Conservation (phyloP, 345 rosid species). For the Hirschfeldia incana region DNA sequence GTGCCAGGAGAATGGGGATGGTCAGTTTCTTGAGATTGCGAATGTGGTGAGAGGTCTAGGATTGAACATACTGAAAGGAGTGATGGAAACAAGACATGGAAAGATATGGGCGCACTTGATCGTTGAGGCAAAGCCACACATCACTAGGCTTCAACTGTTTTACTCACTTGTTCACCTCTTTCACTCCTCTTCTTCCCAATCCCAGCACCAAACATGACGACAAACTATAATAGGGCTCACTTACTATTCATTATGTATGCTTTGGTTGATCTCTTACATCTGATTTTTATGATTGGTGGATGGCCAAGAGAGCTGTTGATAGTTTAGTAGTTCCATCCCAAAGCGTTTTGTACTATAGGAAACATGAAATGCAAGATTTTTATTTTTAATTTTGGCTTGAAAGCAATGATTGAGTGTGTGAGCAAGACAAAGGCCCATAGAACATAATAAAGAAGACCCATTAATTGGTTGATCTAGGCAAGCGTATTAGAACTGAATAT, state of each 20-base stretch:
- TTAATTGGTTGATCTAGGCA: too few species aligned
- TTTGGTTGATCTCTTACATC: neutral
- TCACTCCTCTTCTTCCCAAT: slow-evolving; percentile 10
- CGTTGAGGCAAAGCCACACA: slow-evolving; percentile 66
- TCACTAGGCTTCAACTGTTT: slow-evolving; percentile 72
- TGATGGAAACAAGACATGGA: slow-evolving; percentile 59
- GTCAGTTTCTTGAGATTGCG: slow-evolving; percentile 75
- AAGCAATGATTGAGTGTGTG: neutral
- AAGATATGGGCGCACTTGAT: slow-evolving; percentile 83
- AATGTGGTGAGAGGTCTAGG: slow-evolving; percentile 71
- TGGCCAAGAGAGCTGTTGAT: neutral
- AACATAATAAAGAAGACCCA: neutral
- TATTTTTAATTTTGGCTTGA: neutral
- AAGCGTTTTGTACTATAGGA: neutral
- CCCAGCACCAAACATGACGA: slow-evolving; percentile 10
- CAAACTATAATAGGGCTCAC: neutral
- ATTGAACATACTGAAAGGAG: slow-evolving; percentile 76
- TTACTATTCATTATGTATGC: neutral
- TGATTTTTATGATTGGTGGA: neutral
- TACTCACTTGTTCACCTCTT: slow-evolving; percentile 81
- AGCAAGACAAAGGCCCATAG: neutral
- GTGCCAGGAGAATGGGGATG: slow-evolving; percentile 62
- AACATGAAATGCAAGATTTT: neutral
- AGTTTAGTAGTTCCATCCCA: neutral
- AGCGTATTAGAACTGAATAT: too few species aligned